Conservation (phyloP, 331 rosid genomes). For the Arachis monticola region DNA sequence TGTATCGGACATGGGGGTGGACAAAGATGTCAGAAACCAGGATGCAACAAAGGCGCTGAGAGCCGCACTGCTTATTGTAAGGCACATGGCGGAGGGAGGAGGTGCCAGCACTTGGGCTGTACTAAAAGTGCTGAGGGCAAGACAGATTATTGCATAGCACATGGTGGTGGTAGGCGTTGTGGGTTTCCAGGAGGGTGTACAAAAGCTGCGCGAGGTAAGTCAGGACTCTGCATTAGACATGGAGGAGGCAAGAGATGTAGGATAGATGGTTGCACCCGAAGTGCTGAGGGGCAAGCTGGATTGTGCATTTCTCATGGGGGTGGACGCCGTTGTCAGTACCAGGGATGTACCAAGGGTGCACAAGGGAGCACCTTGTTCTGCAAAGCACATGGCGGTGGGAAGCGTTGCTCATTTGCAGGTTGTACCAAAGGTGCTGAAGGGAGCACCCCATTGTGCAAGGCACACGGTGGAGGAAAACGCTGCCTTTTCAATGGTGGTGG, state of each 20-base stretch:
- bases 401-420: constrained; percentile 89
- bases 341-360: constrained; percentile 83
- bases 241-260: constrained; percentile 97
- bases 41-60: constrained; percentile 99
- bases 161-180: constrained; percentile 94
- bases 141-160: constrained; percentile 96
- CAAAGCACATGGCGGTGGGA: constrained; percentile 99
- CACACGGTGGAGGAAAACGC: constrained; percentile 99
- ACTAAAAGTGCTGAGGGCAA: constrained; percentile 99
- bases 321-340: constrained; percentile 90
- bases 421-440: constrained; percentile 99
- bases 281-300: constrained; percentile 99
- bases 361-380: constrained; percentile 97
- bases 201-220: constrained; percentile 95
- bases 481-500: constrained; percentile 94
- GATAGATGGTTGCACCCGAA: constrained; percentile 78
- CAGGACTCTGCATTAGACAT: constrained; percentile 97
- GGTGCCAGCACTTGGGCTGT: constrained; percentile 91
- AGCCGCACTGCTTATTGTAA: constrained; percentile 97
- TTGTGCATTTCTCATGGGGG: constrained; percentile 98
- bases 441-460: constrained; percentile 98
- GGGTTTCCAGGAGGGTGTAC: constrained; percentile 73
- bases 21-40: constrained; percentile 95
- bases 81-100: constrained; percentile 98
- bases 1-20: constrained; percentile 99